phyloP scores from a whole-genome alignment of 2,329 filamentous ascomycete species.

The Truncatella angustata region DNA sequence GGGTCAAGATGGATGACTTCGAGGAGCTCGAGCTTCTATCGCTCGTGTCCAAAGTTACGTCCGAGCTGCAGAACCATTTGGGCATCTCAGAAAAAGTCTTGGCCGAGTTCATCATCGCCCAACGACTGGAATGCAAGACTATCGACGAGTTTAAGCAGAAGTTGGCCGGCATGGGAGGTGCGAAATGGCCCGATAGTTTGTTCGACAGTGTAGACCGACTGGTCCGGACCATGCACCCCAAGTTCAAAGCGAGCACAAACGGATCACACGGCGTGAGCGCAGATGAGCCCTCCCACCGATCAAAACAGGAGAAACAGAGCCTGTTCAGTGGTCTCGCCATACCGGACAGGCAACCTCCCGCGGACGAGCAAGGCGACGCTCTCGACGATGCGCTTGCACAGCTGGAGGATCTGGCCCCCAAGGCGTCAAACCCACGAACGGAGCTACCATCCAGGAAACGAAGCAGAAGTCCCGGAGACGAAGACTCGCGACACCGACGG shows the following conservation, averaged over 20 bases:
- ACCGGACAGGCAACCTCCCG: conserved; percentile 65
- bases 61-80: conserved; percentile 90
- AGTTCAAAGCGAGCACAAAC: conserved; percentile 64
- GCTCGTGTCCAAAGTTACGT: conserved; percentile 90
- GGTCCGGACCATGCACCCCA: conserved; percentile 86
- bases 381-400: conserved; percentile 93
- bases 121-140: conserved; percentile 72
- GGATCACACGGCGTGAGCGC: conserved; percentile 32
- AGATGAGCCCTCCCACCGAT: conserved; percentile 37
- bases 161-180: conserved; percentile 74
- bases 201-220: conserved; percentile 90
- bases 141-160: conserved; percentile 73
- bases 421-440: conserved; percentile 40
- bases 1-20: conserved; percentile 77
- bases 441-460: conserved; percentile 52
- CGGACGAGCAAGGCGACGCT: conserved; percentile 53
- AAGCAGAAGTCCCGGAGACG: conserved; percentile 54
- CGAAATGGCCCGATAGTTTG: conserved; percentile 78
- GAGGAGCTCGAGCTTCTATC: conserved; percentile 89
- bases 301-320: conserved; percentile 70
- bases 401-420: conserved; percentile 80
- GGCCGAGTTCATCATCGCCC: conserved; percentile 92
- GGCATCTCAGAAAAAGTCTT: conserved; percentile 92
- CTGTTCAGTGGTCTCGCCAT: conserved; percentile 90
- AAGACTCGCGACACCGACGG: conserved; percentile 32